A percentile compares a stretch with the other conserved stretches of the same genome.
Conservation (phyloP, 345 rosid species). For the Angophora floribunda region DNA sequence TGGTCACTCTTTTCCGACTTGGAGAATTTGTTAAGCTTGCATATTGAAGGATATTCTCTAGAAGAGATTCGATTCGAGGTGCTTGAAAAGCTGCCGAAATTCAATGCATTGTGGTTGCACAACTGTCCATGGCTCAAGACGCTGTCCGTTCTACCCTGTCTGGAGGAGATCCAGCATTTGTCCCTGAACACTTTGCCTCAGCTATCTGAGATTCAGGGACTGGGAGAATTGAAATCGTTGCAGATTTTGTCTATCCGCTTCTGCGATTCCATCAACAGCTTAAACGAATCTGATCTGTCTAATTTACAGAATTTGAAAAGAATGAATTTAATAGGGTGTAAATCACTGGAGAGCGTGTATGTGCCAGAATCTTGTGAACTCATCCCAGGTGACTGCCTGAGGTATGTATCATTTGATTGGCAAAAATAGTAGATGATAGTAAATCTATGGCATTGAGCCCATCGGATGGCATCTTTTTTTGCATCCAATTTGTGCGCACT, state of each 20-base stretch:
- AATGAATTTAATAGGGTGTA: neutral
- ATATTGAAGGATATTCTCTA: neutral
- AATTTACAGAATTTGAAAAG: neutral
- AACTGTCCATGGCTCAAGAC: neutral
- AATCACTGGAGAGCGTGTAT: neutral
- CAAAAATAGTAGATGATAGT: too few species aligned
- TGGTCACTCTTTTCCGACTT: neutral
- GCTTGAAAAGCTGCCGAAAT: neutral
- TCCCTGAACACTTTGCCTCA: neutral
- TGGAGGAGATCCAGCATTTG: neutral
- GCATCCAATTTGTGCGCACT: too few species aligned
- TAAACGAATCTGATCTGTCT: neutral
- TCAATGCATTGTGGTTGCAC: neutral
- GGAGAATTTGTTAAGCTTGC: neutral
- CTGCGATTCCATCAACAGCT: neutral
- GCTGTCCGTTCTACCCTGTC: neutral
- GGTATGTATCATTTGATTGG: neutral
- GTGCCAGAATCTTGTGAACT: neutral
- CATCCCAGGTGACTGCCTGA: neutral
- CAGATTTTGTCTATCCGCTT: too few species aligned
- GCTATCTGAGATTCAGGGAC: neutral
- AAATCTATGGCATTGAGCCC: too few species aligned
- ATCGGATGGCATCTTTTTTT: too few species aligned
- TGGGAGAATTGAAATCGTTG: neutral
- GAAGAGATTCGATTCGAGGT: neutral